Conservation (phyloP, 2,329 filamentous ascomycete species). For the Apiospora pterosperma region DNA sequence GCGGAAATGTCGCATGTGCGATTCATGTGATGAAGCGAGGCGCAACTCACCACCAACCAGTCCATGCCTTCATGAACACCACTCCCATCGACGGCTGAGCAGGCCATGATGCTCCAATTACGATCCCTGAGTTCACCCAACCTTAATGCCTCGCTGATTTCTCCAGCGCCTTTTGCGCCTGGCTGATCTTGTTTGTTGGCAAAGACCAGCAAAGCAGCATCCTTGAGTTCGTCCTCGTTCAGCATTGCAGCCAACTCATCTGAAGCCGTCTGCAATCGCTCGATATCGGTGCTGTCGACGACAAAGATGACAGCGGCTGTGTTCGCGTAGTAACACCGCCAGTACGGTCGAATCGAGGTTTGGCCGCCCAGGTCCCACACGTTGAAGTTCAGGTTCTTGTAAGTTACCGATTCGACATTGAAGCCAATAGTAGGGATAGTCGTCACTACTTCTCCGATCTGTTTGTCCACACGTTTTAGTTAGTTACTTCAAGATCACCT, state of each 20-base stretch:
- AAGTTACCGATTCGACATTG: conserved; percentile 98
- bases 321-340: conserved; percentile 99
- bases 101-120: conserved; percentile 99
- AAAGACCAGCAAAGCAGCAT: conserved; percentile 94
- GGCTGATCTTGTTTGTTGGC: conserved; percentile 99
- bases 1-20: neutral
- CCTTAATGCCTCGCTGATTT: conserved; percentile 91
- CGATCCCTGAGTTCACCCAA: conserved; percentile 89
- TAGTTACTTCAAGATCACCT: neutral
- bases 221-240: conserved; percentile 96
- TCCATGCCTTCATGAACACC: conserved; percentile 98
- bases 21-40: neutral
- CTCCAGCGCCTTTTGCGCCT: conserved; percentile 90
- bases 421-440: conserved; percentile 99
- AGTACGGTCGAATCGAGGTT: conserved; percentile 98
- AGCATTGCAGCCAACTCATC: conserved; percentile 95
- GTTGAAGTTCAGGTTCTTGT: conserved; percentile 98
- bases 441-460: conserved; percentile 98
- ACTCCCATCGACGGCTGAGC: conserved; percentile 90
- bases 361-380: conserved; percentile 98
- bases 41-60: conserved; percentile 77
- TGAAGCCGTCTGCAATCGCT: conserved; percentile 84
- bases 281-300: conserved; percentile 96
- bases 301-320: conserved; percentile 98
- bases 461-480: conserved; percentile 13